phyloP scores from a whole-genome alignment of 176 grass and related monocot genomes.

The Calamus simplicifolius region DNA sequence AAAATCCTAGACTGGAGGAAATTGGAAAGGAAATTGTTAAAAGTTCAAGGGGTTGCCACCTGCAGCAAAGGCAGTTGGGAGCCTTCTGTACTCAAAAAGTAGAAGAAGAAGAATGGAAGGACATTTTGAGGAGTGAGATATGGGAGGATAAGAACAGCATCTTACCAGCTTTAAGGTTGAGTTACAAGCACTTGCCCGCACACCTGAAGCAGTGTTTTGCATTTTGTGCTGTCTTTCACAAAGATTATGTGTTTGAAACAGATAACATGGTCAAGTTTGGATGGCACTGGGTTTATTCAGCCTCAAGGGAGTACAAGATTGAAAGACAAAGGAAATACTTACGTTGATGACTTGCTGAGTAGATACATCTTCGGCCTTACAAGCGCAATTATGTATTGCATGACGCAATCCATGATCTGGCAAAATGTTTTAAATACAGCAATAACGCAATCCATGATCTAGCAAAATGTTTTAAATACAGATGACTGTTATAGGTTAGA shows the following conservation, averaged over 20 bases:
- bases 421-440: background rate
- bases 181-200: conserved; percentile 23
- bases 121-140: conserved; percentile 24
- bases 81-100: conserved; percentile 16
- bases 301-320: background rate
- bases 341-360: background rate
- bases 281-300: conserved; percentile 28
- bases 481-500: background rate
- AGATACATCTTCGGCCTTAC: background rate
- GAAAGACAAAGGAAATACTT: background rate
- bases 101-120: conserved; percentile 21
- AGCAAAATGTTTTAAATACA: background rate
- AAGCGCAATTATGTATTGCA: background rate
- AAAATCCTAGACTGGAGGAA: background rate
- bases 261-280: conserved; percentile 33
- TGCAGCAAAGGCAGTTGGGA: conserved; percentile 29
- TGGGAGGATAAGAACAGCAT: conserved; percentile 20
- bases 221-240: conserved; percentile 40
- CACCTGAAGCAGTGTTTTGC: conserved; percentile 36
- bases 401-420: background rate
- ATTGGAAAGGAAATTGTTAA: conserved; percentile 23
- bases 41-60: conserved; percentile 30
- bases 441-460: conserved; percentile 1
- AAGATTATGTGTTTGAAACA: conserved; percentile 34
- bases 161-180: conserved; percentile 30